Evolutionary conservation across 73 alveolate species (phyloP), one percentile per base, ranked within the genome.

Genomic region (Halteria grandinella): DNA sequence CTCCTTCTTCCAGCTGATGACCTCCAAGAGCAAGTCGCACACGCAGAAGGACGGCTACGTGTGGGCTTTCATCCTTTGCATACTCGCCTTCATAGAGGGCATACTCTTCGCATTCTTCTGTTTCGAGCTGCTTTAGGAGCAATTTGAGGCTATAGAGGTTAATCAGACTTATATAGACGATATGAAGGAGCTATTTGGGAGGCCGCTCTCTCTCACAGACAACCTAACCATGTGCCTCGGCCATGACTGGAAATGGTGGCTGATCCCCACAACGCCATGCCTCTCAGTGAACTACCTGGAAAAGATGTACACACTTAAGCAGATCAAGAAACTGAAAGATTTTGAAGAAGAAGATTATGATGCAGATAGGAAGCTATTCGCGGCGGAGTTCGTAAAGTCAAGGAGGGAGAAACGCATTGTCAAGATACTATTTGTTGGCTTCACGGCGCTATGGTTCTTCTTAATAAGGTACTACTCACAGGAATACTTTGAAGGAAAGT

Each of bases 111-210:
- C 92, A 1, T 73, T 66, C 44, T 83, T 83, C 81, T 57, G 84
- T n/a, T 78, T 58, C 28, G 92, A 83, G 37, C 48, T 83, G 50
- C 59, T 72, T 20, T 18, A 80, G 31, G 92, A 83, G 20, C 64
- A 83, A 32, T 12, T 83, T 20, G 92, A 70, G 33, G 47, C 87
- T 0, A 54, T 83, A 11, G 71, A 55, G 15, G 92, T 73, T 45
- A 83, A 83, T 29, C 57, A 83, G 63, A 74, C 92, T 21, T 74
- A 74, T 49, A 75, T 83, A 7, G 92, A 83, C 51, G 78, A 70
- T 33, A 28, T 70, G 71, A 73, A 83, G 60, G 84, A 83, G 45
- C 59, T 69, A 20, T 55, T 14, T 5, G 92, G 92, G 21, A 60
- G 24, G 39, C 69, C 91, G 48, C 25, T 31, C 29, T 66, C 48